Percentiles rank a stretch among this genome's conserved stretches.
phyloP scores from a whole-genome alignment of 129 eudicot species.

The Gnaphalium uliginosum region DNA sequence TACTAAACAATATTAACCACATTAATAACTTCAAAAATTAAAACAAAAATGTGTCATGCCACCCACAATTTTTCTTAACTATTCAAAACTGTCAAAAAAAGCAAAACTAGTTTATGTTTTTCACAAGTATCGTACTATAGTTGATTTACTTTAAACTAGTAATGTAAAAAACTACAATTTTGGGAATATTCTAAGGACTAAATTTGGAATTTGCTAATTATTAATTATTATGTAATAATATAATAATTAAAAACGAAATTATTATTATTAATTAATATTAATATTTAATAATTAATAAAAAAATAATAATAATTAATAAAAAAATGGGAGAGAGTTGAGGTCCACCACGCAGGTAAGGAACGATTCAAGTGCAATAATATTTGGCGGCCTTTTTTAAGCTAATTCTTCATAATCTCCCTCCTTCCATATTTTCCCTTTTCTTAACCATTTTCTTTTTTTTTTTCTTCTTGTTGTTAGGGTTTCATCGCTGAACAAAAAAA shows the following conservation, averaged over 20 bases:
- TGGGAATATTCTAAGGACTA: neutral
- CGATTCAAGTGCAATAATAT: slow-evolving; percentile 72
- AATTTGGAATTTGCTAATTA: neutral
- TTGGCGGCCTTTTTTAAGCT: slow-evolving; percentile 46
- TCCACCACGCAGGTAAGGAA: slow-evolving; percentile 32
- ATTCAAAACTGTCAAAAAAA: no score
- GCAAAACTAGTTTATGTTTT: no score
- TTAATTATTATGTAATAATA: no score
- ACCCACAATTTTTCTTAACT: no score
- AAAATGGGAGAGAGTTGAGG: slow-evolving; percentile 23
- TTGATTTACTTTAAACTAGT: no score
- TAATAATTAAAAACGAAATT: neutral
- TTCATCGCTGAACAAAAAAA: neutral
- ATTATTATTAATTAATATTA: no score
- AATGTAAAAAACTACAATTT: no score
- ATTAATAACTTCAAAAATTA: no score
- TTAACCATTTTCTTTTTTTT: neutral
- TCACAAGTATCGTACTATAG: no score
- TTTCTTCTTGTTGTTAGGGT: slow-evolving; percentile 1
- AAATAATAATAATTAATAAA: neutral
- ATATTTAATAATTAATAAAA: neutral
- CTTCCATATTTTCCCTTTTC: slow-evolving; percentile 7
- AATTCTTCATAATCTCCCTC: slow-evolving; percentile 25
- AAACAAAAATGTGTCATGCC: no score
- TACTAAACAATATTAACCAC: no score